Conservation (phyloP, 192 early-diverging fungal species). For the Chytriomyces sp. region DNA sequence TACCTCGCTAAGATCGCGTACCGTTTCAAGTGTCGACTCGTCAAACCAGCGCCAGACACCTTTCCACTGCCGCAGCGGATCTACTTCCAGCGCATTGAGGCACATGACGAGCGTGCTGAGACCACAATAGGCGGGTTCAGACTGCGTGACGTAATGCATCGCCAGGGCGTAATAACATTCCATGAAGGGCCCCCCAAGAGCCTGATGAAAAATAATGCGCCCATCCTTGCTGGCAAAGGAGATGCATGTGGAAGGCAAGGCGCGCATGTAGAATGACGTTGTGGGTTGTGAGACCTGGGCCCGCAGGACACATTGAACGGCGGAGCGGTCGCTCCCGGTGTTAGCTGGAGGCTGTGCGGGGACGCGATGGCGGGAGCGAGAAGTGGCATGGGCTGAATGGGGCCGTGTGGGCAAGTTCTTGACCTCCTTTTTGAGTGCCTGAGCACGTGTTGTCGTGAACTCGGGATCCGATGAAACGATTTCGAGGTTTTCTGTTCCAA, state of each 20-base stretch:
- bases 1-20: conserved; percentile 38
- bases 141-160: conserved; percentile 44
- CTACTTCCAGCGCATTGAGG: conserved; percentile 47
- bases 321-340: neutral
- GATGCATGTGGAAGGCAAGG: conserved; percentile 40
- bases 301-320: neutral
- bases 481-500: neutral
- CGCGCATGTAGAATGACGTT: conserved; percentile 40
- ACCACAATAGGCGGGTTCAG: conserved; percentile 51
- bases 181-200: conserved; percentile 29
- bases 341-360: neutral
- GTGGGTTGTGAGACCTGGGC: neutral
- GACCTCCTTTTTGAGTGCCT: too few relatives aligned
- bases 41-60: conserved; percentile 53
- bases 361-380: too few relatives aligned
- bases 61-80: conserved; percentile 50
- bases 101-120: conserved; percentile 46
- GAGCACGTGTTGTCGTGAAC: too few relatives aligned
- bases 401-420: too few relatives aligned
- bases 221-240: conserved; percentile 35
- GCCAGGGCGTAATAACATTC: conserved; percentile 45
- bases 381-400: too few relatives aligned
- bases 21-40: conserved; percentile 44
- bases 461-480: too few relatives aligned
- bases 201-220: conserved; percentile 32